These are phyloP conservation scores for Hypoxylon rubiginosum DNA, from an alignment of 2,329 filamentous ascomycete species.

Conservation along the genomic window DNA sequence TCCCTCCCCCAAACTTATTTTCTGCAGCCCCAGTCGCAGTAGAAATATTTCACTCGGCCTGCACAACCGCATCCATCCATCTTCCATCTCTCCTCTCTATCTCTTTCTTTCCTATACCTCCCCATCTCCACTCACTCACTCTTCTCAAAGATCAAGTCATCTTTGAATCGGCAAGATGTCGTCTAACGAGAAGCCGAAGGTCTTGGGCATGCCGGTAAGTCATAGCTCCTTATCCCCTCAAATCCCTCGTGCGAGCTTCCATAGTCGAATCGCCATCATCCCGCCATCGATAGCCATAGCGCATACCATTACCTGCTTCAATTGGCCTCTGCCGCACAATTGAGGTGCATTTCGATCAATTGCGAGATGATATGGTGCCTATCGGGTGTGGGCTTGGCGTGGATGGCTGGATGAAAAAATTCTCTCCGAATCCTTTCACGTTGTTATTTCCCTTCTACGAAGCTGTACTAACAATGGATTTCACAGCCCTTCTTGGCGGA, in stretches of 20 bases:
- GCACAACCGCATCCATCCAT: slow-evolving; percentile 42
- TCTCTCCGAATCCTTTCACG: slow-evolving; percentile 8
- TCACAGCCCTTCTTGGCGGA: slow-evolving; percentile 92
- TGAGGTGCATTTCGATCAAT: slow-evolving; percentile 18
- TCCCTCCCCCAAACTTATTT: slow-evolving; percentile 58
- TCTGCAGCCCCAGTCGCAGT: slow-evolving; percentile 59
- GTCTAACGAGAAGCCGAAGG: slow-evolving; percentile 66
- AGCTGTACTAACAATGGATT: slow-evolving; percentile 53
- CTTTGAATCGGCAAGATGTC: slow-evolving; percentile 68
- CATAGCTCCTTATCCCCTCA: slow-evolving; percentile 23
- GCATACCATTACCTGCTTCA: slow-evolving; percentile 42
- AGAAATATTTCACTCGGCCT: slow-evolving; percentile 58
- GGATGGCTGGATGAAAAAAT: slow-evolving; percentile 30
- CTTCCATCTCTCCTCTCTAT: slow-evolving; percentile 39
- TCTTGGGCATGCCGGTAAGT: slow-evolving; percentile 75
- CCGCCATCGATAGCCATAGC: slow-evolving; percentile 42
- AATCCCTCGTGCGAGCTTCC: slow-evolving; percentile 39
- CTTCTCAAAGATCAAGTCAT: slow-evolving; percentile 55
- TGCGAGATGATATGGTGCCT: slow-evolving; percentile 22
- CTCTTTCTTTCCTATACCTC: slow-evolving; percentile 45
- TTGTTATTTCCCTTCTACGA: not conserved
- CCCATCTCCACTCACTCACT: slow-evolving; percentile 73
- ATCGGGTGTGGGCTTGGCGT: slow-evolving; percentile 23
- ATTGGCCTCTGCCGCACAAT: slow-evolving; percentile 34
- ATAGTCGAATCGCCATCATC: slow-evolving; percentile 19